Base-by-base conservation (phyloP, 805 yeast genomes). In the Lipomyces kockii region DNA sequence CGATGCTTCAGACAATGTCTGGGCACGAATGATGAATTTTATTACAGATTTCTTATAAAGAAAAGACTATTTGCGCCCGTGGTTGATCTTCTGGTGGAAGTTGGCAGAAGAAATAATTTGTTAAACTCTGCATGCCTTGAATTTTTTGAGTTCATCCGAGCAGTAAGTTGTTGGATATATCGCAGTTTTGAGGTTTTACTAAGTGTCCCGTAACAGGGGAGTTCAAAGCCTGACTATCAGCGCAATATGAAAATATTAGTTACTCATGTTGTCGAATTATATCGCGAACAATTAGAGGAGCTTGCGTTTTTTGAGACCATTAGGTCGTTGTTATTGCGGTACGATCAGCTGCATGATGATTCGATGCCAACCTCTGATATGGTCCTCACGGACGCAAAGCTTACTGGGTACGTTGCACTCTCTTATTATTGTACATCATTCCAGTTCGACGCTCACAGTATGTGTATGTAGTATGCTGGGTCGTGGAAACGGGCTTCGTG, bases 81-180 rank as follows among this genome's bases (percentile, higher is more conserved):
- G 43, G 82, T 90, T 65, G 74, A 76, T 0, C 79, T 86, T 60
- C 80, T 90, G 68, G 78, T 80, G 27, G 83, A 80, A 14, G 84
- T 86, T 9, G 80, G 83, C 6, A 78, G 80, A 37, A 78, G 78
- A 51, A 87, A 90, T 75, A 89, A 88, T 74, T 78, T 92, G 67
- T 83, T 89, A 2, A 89, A 87, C 74, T 92, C 97, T 0, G 84
- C 93, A 5, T 84, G 94, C 70, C 80, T 92, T 58, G 92, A 90
- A 75, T 80, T 93, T 27, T 79, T 88, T 43, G 89, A 86, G 72
- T 80, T 83, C 25, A 74, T 85, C 64, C 62, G 74, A 62, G 2
- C 74, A 73, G 65, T 60, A 56, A 22, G 70, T 56, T 37, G 4
- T 17, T 27, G 17, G n/a, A 65, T 35, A 71, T 60, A 25, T 60